Percentiles rank a stretch among this genome's conserved stretches.
phyloP scores from a whole-genome alignment of 169 alveolate species.

The Toxoplasma gondii region DNA sequence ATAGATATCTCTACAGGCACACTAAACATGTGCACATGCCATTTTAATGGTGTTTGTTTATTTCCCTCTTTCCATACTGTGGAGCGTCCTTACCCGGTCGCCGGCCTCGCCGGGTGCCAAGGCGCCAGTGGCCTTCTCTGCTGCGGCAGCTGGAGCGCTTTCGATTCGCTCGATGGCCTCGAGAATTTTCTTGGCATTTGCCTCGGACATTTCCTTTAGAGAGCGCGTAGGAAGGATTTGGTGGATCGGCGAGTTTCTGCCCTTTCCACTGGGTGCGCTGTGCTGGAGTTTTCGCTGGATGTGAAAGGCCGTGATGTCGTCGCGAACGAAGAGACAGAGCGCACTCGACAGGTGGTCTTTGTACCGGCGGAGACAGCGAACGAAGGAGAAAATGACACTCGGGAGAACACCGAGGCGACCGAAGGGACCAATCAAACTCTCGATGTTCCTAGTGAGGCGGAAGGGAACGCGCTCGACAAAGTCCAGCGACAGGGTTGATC shows the following conservation, averaged over 20 bases:
- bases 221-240: background rate
- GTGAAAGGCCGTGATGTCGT: conserved; percentile 71
- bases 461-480: conserved; percentile 75
- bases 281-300: conserved; percentile 52
- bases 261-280: background rate
- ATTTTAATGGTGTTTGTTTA: no score
- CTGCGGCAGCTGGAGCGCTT: conserved; percentile 10
- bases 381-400: conserved; percentile 81
- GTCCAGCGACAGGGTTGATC: conserved; percentile 58
- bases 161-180: conserved; percentile 11
- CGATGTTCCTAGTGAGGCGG: conserved; percentile 83
- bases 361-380: conserved; percentile 78
- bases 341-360: conserved; percentile 77
- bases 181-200: background rate
- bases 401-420: conserved; percentile 86
- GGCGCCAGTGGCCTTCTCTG: conserved; percentile 16
- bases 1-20: no score
- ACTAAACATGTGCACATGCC: no score
- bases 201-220: background rate
- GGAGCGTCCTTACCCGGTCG: background rate
- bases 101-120: background rate
- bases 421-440: conserved; percentile 80
- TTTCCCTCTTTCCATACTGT: background rate
- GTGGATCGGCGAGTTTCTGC: background rate
- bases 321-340: conserved; percentile 75